A percentile compares a stretch with the other conserved stretches of the same genome.
Conservation (phyloP, 2,329 filamentous ascomycete genomes). For the Colletotrichum tanaceti region DNA sequence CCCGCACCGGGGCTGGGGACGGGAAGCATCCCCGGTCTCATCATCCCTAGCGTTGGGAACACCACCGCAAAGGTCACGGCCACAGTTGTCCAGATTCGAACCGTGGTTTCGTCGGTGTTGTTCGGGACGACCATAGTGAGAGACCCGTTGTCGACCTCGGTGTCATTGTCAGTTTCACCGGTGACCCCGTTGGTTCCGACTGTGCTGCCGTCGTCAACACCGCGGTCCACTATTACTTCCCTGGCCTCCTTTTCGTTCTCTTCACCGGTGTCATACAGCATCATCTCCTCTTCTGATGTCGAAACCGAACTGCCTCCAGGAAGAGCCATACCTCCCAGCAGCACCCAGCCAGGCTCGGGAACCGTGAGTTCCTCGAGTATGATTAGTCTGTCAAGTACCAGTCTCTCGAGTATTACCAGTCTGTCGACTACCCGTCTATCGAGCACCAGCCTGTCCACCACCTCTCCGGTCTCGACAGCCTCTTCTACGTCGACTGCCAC, state of each 20-base stretch:
- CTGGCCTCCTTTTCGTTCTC: background rate
- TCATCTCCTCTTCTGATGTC: background rate
- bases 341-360: background rate
- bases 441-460: too few relatives aligned
- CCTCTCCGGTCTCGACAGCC: too few relatives aligned
- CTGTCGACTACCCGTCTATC: too few relatives aligned
- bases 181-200: background rate
- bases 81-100: background rate
- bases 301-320: background rate
- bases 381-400: too few relatives aligned
- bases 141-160: too few relatives aligned
- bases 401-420: too few relatives aligned
- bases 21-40: background rate
- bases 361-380: background rate
- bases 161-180: background rate
- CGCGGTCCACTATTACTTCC: background rate
- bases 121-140: background rate
- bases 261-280: background rate
- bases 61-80: background rate
- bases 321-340: background rate
- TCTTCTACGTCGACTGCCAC: background rate
- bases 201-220: background rate
- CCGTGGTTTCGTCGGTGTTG: too few relatives aligned
- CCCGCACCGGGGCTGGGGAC: too few relatives aligned
- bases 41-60: background rate